These are phyloP conservation scores for Pulveroboletus sp. DNA, from an alignment of 768 basidiomycete species.

Conservation along the genomic window DNA sequence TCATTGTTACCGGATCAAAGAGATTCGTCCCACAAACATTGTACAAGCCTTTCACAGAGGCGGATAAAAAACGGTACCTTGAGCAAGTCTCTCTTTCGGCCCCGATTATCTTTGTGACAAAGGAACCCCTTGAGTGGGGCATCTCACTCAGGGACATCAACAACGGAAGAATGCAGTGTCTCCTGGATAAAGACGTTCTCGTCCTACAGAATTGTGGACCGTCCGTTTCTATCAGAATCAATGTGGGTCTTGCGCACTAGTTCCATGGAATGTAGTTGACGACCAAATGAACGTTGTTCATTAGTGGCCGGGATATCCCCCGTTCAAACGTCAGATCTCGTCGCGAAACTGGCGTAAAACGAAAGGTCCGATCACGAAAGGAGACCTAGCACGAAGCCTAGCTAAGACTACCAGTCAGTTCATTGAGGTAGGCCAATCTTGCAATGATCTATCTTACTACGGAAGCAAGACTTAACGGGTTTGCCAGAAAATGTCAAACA, in stretches of 20 bases:
- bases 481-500: constrained; percentile 46
- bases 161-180: constrained; percentile 49
- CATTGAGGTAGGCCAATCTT: constrained; percentile 44
- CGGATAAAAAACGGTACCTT: constrained; percentile 68
- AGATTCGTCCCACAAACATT: constrained; percentile 61
- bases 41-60: constrained; percentile 68
- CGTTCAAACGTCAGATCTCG: constrained; percentile 69
- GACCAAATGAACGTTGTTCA: neutral
- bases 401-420: constrained; percentile 66
- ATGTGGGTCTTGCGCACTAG: constrained; percentile 37
- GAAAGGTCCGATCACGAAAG: constrained; percentile 66
- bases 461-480: neutral
- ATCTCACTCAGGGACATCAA: constrained; percentile 58
- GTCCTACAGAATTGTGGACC: constrained; percentile 67
- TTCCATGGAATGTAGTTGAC: neutral
- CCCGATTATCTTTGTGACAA: constrained; percentile 58
- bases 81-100: constrained; percentile 57
- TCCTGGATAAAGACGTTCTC: constrained; percentile 51
- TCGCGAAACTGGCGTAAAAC: constrained; percentile 72
- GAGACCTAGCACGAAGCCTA: constrained; percentile 65
- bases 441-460: neutral
- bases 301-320: constrained; percentile 75
- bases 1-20: constrained; percentile 31
- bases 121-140: constrained; percentile 52
- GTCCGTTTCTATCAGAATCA: constrained; percentile 67